Evolutionary conservation across 148 eudicot species (phyloP).

Genomic region (Rhododendron ferrugineum): DNA sequence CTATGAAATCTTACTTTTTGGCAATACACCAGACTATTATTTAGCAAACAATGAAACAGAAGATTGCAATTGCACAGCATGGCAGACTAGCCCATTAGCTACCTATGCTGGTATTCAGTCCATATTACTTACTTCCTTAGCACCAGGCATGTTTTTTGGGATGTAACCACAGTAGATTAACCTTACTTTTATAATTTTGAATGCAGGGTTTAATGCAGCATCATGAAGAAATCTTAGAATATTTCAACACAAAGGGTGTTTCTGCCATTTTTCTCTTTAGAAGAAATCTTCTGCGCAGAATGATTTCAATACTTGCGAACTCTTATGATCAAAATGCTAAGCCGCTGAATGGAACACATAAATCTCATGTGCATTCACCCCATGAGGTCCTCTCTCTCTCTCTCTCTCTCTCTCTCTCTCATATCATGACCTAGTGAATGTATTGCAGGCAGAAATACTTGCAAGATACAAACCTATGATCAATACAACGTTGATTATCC

Average conservation of each 20-base stretch:
- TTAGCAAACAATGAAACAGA: neutral
- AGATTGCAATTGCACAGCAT: neutral
- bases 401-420: neutral
- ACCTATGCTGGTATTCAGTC: neutral
- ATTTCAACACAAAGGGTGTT: constrained; percentile 70
- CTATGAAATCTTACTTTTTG: neutral
- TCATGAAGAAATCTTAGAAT: constrained; percentile 71
- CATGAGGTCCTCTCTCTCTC: constrained; percentile 46
- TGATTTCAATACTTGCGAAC: constrained; percentile 82
- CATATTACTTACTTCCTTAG: neutral
- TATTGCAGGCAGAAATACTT: constrained; percentile 55
- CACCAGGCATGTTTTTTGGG: neutral
- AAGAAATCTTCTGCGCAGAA: constrained; percentile 76
- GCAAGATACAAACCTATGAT: constrained; percentile 66
- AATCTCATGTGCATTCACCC: constrained; percentile 79
- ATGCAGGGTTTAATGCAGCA: constrained; percentile 75
- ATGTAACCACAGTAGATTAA: neutral
- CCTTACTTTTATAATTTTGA: neutral
- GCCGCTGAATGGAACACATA: constrained; percentile 76
- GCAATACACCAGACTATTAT: neutral
- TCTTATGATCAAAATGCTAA: constrained; percentile 64
- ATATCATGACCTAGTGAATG: neutral
- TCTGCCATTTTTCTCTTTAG: constrained; percentile 75
- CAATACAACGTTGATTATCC: constrained; percentile 52
- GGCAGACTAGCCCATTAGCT: neutral